A percentile compares a stretch with the other conserved stretches of the same genome.
Conservation (phyloP, 1,139 yeast genomes). For the Taphrina betulina region DNA sequence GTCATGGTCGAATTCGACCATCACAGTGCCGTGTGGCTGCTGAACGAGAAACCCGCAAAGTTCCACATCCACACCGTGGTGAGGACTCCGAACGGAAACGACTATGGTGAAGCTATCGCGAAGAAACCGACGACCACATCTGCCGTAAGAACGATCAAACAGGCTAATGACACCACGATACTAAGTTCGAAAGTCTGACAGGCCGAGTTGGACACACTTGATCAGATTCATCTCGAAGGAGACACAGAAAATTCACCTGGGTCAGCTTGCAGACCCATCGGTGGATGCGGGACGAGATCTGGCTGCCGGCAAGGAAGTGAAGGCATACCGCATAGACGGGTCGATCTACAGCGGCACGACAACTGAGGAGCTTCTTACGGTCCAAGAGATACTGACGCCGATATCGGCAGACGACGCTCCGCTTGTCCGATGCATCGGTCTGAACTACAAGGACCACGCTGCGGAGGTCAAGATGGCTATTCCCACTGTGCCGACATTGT, state of each 20-base stretch:
- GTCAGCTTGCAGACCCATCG: neutral
- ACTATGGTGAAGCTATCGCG: no score
- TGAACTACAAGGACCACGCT: conserved; percentile 35
- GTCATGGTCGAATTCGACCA: no score
- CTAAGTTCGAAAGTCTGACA: no score
- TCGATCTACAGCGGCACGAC: conserved; percentile 15
- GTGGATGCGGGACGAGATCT: neutral
- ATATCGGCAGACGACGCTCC: conserved; percentile 3
- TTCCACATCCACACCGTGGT: no score
- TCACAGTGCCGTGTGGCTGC: no score
- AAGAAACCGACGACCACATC: no score
- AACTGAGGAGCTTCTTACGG: conserved; percentile 17
- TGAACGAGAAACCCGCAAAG: no score
- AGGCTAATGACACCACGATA: no score
- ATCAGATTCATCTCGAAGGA: conserved; percentile 12
- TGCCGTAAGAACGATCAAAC: no score
- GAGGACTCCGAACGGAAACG: no score
- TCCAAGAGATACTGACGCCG: neutral
- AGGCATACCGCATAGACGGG: conserved; percentile 39
- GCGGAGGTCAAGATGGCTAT: conserved; percentile 36
- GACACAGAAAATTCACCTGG: conserved; percentile 5
- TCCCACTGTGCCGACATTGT: conserved; percentile 54
- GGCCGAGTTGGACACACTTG: conserved; percentile 8
- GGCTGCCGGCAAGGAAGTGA: neutral
- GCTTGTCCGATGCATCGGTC: conserved; percentile 37